Evolutionary conservation across 2,329 filamentous ascomycete genomes (phyloP).

Genomic region (Teratosphaeria gauchensis): DNA sequence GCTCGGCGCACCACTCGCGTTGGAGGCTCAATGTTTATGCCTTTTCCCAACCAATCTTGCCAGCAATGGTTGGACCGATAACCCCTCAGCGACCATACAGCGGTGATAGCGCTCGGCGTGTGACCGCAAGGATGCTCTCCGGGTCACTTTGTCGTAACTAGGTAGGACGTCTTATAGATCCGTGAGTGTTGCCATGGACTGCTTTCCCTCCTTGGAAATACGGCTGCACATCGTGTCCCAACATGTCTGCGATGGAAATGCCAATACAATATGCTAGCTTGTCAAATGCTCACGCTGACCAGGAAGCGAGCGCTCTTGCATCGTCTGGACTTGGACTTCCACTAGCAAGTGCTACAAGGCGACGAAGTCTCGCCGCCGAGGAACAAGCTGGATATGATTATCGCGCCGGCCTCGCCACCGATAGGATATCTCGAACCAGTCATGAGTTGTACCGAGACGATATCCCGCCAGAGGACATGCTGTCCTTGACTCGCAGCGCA

Average conservation of each 20-base stretch:
- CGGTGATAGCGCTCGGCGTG: neutral
- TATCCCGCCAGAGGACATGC: neutral
- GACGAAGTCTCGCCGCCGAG: neutral
- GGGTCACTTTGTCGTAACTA: no score
- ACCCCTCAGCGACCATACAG: neutral
- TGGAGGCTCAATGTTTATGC: neutral
- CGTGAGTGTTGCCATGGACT: no score
- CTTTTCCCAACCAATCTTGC: neutral
- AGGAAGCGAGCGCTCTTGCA: no score
- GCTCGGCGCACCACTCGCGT: neutral
- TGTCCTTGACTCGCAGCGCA: constrained; percentile 1
- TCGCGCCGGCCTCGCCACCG: neutral
- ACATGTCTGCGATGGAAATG: no score
- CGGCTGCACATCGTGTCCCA: no score
- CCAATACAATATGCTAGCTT: no score
- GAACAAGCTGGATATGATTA: neutral
- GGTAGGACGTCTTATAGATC: no score
- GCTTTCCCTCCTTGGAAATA: no score
- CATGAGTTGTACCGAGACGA: neutral
- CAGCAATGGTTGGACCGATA: neutral
- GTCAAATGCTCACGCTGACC: no score
- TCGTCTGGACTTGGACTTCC: no score
- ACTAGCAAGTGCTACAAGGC: neutral
- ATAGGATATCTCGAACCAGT: neutral
- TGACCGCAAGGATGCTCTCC: no score